These are phyloP conservation scores for Trametes versicolor DNA, from an alignment of 1,284 basidiomycete genomes.

Conservation along the genomic window DNA sequence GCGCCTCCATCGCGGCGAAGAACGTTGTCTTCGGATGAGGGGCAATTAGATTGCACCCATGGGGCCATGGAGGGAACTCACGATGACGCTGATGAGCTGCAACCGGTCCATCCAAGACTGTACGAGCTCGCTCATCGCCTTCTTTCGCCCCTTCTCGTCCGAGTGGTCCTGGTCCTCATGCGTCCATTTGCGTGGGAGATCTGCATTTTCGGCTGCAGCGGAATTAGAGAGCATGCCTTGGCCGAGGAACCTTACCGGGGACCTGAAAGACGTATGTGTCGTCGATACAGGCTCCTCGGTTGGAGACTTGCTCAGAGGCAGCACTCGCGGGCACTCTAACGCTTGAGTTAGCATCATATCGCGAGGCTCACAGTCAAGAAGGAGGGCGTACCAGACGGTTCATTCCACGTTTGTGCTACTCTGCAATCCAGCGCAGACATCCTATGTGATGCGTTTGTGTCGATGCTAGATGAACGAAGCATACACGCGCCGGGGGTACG, in stretches of 20 bases:
- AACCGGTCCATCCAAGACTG: constrained; percentile 69
- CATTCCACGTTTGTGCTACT: too few relatives aligned
- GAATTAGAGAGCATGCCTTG: constrained; percentile 10
- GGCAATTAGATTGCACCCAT: background rate
- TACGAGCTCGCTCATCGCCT: constrained; percentile 59
- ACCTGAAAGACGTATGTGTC: constrained; percentile 5
- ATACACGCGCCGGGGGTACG: too few relatives aligned
- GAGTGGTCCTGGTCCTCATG: constrained; percentile 59
- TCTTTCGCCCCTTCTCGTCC: constrained; percentile 55
- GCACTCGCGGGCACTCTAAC: constrained; percentile 4
- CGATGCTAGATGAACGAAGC: too few relatives aligned
- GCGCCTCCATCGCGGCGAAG: constrained; percentile 66
- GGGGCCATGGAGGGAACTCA: constrained; percentile 42
- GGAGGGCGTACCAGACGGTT: background rate
- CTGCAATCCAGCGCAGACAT: too few relatives aligned
- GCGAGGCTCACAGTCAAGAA: background rate
- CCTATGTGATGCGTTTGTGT: too few relatives aligned
- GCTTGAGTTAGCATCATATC: background rate
- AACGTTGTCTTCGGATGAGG: constrained; percentile 64
- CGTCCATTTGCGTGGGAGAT: constrained; percentile 39
- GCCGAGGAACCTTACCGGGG: constrained; percentile 1
- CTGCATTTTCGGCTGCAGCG: background rate
- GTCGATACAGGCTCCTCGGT: constrained; percentile 27
- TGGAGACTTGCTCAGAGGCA: constrained; percentile 9
- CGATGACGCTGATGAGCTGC: constrained; percentile 67